Evolutionary conservation across 169 alveolate species (phyloP).

Genomic region (Toxoplasma gondii): DNA sequence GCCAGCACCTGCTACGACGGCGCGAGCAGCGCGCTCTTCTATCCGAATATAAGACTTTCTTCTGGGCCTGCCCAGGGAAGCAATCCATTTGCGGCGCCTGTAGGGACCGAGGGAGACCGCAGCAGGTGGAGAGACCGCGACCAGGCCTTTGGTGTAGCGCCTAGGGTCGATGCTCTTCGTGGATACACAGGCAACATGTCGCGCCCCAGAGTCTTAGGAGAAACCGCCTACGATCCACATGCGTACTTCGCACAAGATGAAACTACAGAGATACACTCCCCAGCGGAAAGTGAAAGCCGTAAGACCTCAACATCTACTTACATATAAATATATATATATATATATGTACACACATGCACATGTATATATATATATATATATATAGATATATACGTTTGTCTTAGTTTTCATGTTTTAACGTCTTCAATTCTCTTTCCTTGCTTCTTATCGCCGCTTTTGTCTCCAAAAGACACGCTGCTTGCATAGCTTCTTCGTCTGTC

Average conservation of each 20-base stretch:
- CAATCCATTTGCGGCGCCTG: background rate
- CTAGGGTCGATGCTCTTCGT: no score
- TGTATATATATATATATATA: background rate
- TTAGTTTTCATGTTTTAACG: background rate
- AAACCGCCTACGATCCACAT: background rate
- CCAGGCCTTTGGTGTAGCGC: background rate
- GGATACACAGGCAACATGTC: no score
- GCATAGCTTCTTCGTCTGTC: no score
- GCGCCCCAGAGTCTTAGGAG: background rate
- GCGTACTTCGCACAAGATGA: background rate
- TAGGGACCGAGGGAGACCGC: background rate
- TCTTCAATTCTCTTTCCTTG: background rate
- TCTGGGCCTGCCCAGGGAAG: background rate
- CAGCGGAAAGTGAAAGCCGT: background rate
- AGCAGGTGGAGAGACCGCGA: background rate
- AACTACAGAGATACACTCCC: background rate
- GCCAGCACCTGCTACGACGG: slow-evolving; percentile 6
- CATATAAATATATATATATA: background rate
- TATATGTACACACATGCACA: background rate
- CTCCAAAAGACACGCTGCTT: no score
- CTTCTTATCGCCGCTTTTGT: background rate
- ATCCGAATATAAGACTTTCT: background rate
- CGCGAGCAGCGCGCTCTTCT: background rate
- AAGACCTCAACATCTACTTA: background rate
- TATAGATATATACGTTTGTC: background rate